Evolutionary conservation across 371 early-diverging fungal genomes (phyloP).

Genomic region (Rhizomucor miehei): DNA sequence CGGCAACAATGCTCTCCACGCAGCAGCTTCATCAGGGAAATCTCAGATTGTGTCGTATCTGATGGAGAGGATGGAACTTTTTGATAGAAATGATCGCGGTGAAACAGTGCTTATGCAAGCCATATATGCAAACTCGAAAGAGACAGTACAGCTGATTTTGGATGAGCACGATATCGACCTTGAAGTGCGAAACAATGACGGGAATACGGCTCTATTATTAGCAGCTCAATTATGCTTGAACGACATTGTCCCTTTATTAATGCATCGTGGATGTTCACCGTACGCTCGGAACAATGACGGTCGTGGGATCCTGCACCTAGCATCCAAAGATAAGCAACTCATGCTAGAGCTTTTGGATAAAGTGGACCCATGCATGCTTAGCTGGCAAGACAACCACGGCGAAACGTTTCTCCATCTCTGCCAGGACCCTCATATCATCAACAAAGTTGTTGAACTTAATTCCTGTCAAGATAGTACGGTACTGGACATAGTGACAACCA

Average conservation of each 20-base stretch:
- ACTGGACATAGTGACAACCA: conserved; percentile 18
- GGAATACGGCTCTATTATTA: conserved; percentile 40
- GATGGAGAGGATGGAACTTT: conserved; percentile 3
- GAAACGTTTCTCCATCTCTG: conserved; percentile 47
- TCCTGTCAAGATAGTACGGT: background rate
- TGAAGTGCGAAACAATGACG: conserved; percentile 28
- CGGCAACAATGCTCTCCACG: conserved; percentile 45
- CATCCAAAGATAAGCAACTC: conserved; percentile 1
- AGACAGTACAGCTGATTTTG: conserved; percentile 24
- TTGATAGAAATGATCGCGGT: conserved; percentile 30
- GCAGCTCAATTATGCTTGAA: conserved; percentile 8
- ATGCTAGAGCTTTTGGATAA: conserved; percentile 10
- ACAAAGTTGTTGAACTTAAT: conserved; percentile 2
- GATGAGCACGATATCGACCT: conserved; percentile 3
- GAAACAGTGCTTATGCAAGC: conserved; percentile 48
- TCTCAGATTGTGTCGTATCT: conserved; percentile 26
- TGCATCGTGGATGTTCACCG: background rate
- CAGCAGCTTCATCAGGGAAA: conserved; percentile 41
- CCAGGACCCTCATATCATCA: conserved; percentile 16
- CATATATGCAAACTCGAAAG: conserved; percentile 21
- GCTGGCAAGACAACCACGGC: conserved; percentile 25
- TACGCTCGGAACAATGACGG: background rate
- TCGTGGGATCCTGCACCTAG: conserved; percentile 28
- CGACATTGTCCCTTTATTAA: background rate
- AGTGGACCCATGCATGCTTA: conserved; percentile 1